phyloP scores from a whole-genome alignment of 306 rosid species.

The Abrus pulchellus region DNA sequence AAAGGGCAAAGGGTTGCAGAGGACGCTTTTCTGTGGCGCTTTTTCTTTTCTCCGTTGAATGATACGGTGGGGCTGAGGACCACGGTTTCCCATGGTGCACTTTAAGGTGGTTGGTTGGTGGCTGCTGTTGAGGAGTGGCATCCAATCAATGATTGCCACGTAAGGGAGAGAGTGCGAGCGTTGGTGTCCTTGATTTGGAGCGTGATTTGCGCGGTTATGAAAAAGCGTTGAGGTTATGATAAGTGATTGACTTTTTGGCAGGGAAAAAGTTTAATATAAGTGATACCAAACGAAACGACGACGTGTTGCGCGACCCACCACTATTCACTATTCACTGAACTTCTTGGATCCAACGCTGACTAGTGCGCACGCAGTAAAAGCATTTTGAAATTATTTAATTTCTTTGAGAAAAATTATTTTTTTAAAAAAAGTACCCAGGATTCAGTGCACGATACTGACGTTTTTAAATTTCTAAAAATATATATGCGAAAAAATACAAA shows the following conservation, averaged over 20 bases:
- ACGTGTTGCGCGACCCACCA: slow-evolving; percentile 4
- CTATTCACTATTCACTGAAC: neutral
- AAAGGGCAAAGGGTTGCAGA: slow-evolving; percentile 36
- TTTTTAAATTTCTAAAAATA: no score
- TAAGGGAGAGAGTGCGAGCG: neutral
- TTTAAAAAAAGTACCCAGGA: neutral
- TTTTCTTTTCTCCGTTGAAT: neutral
- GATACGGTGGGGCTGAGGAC: slow-evolving; percentile 26
- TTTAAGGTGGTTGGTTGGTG: slow-evolving; percentile 43
- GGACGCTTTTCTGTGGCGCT: slow-evolving; percentile 35
- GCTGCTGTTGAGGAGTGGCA: neutral
- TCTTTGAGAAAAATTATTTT: neutral
- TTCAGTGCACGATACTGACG: neutral
- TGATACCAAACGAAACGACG: slow-evolving; percentile 44
- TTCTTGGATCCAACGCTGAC: neutral
- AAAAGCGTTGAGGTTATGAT: slow-evolving; percentile 38
- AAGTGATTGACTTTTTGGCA: slow-evolving; percentile 31
- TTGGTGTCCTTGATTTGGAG: slow-evolving; percentile 25
- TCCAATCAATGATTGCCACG: slow-evolving; percentile 29
- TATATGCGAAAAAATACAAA: no score
- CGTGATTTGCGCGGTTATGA: slow-evolving; percentile 53
- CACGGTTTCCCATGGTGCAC: neutral
- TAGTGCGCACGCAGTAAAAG: slow-evolving; percentile 35
- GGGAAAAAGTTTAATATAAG: neutral
- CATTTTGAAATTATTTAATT: no score